Percentiles rank a stretch among this genome's conserved stretches.
These are phyloP conservation scores for Stephania yunnanensis DNA, from an alignment of 164 flowering plant species.

Conservation along the genomic window DNA sequence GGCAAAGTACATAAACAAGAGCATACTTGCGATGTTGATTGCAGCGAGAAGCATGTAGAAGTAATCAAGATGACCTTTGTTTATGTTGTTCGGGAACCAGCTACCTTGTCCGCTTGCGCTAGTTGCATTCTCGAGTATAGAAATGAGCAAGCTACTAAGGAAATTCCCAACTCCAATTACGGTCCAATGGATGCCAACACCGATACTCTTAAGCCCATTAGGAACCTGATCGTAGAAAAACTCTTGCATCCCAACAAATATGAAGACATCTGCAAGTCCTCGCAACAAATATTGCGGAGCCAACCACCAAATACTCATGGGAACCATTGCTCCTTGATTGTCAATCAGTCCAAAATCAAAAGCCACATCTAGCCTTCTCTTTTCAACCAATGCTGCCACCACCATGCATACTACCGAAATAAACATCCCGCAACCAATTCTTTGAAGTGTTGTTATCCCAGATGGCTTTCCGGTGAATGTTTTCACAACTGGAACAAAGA, in stretches of 20 bases:
- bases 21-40: conserved; percentile 7
- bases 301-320: conserved; percentile 28
- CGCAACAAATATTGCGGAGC: conserved; percentile 19
- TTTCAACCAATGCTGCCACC: conserved; percentile 15
- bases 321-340: conserved; percentile 15
- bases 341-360: conserved; percentile 20
- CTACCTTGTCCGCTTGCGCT: conserved; percentile 6
- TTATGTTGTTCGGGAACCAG: conserved; percentile 24
- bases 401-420: conserved; percentile 10
- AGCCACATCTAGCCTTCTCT: conserved; percentile 16
- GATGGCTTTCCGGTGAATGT: conserved; percentile 10
- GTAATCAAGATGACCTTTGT: conserved; percentile 25
- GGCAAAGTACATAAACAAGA: conserved; percentile 10
- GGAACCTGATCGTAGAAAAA: conserved; percentile 26
- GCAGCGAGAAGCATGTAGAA: conserved; percentile 26
- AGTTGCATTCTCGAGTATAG: conserved; percentile 15
- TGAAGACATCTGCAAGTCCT: conserved; percentile 20
- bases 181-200: conserved; percentile 16
- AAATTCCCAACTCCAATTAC: conserved; percentile 24
- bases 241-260: conserved; percentile 24
- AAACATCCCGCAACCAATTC: conserved; percentile 15
- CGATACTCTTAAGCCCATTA: conserved; percentile 18
- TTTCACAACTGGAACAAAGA: conserved; percentile 8
- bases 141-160: conserved; percentile 24
- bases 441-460: conserved; percentile 15